Conservation (phyloP, 352 stramenopile genomes). For the Pythium plurisporium region DNA sequence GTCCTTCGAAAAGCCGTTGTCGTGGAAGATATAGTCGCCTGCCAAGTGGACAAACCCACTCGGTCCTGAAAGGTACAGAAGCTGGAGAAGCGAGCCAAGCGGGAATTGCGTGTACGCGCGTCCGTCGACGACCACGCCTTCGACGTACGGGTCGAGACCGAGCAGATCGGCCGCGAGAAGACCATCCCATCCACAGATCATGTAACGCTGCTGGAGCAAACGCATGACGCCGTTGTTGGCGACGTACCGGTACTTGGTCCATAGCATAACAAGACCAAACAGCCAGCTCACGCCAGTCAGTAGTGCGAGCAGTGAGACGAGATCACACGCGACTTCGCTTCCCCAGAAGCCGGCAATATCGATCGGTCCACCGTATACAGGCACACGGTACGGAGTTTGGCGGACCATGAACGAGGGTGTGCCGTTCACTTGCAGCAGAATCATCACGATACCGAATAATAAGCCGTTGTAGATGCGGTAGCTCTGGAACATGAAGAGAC, state of each 20-base stretch:
- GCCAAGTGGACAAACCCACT: constrained; percentile 42
- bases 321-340: constrained; percentile 53
- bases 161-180: constrained; percentile 33
- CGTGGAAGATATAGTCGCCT: constrained; percentile 49
- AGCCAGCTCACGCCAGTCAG: constrained; percentile 26
- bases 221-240: constrained; percentile 46
- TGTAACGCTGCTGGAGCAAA: constrained; percentile 42
- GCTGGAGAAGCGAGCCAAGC: constrained; percentile 38
- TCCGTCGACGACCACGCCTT: constrained; percentile 18
- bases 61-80: constrained; percentile 43
- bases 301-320: constrained; percentile 32
- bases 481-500: constrained; percentile 37
- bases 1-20: constrained; percentile 32
- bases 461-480: constrained; percentile 55
- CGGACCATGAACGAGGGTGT: constrained; percentile 45
- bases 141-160: constrained; percentile 40
- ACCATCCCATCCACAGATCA: constrained; percentile 49
- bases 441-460: constrained; percentile 34
- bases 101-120: constrained; percentile 29
- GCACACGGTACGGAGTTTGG: constrained; percentile 18
- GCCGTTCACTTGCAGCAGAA: constrained; percentile 34
- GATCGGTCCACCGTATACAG: constrained; percentile 35
- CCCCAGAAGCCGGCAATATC: constrained; percentile 42
- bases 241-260: constrained; percentile 33
- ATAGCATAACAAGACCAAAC: constrained; percentile 26